Evolutionary conservation across 2,329 filamentous ascomycete genomes (phyloP).

Genomic region (Lachnellula hyalina): DNA sequence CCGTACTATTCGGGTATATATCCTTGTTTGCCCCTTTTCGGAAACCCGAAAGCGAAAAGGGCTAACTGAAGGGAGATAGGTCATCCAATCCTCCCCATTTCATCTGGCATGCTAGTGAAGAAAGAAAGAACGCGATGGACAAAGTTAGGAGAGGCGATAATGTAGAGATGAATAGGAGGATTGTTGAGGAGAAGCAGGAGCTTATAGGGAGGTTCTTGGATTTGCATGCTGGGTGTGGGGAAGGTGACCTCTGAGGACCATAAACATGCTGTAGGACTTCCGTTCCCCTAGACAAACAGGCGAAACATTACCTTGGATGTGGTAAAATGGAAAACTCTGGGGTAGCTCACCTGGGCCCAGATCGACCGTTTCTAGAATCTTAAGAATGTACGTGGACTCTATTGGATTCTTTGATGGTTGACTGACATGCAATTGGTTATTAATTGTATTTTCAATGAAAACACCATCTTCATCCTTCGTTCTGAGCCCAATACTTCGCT

Average conservation of each 20-base stretch:
- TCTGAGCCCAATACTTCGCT: conserved; percentile 19
- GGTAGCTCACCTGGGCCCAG: not conserved
- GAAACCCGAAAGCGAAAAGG: not conserved
- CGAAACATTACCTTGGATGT: not conserved
- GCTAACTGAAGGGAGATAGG: not conserved
- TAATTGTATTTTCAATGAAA: not conserved
- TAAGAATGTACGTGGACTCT: not conserved
- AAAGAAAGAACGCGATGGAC: conserved; percentile 2
- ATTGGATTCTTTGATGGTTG: not conserved
- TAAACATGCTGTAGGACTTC: not conserved
- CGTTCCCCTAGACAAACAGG: not conserved
- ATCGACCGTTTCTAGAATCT: not conserved
- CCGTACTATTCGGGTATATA: too few relatives aligned
- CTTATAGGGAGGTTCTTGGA: conserved; percentile 8
- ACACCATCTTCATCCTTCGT: conserved; percentile 5
- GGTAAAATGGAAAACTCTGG: not conserved
- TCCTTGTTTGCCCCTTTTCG: not conserved
- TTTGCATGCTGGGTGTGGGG: conserved; percentile 6
- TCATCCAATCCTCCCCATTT: conserved; percentile 8
- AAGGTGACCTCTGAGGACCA: not conserved
- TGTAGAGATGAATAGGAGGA: conserved; percentile 7
- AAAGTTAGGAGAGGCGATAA: conserved; percentile 6
- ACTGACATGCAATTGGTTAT: not conserved
- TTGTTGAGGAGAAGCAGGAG: conserved; percentile 3
- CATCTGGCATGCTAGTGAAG: conserved; percentile 8